These are phyloP conservation scores for Xylariaceae sp. DNA, from an alignment of 2,329 filamentous ascomycete species.

Conservation along the genomic window DNA sequence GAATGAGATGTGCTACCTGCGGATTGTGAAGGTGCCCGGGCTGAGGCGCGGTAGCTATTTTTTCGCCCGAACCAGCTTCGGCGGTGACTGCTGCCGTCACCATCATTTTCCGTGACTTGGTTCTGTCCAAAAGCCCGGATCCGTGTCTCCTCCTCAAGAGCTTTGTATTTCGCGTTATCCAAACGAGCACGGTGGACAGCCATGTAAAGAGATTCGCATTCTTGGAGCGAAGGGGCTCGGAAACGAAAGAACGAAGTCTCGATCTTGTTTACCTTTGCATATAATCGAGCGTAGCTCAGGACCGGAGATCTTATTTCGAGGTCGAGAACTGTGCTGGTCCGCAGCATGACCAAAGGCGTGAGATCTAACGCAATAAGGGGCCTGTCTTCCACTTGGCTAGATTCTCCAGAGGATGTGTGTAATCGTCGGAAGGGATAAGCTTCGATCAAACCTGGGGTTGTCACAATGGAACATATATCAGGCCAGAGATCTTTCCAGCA, in stretches of 20 bases:
- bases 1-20: slow-evolving; percentile 72
- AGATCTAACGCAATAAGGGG: slow-evolving; percentile 78
- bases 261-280: slow-evolving; percentile 71
- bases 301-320: slow-evolving; percentile 92
- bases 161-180: slow-evolving; percentile 88
- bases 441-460: slow-evolving; percentile 66
- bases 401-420: slow-evolving; percentile 45
- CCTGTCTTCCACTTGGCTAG: slow-evolving; percentile 44
- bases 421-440: slow-evolving; percentile 54
- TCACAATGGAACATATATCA: slow-evolving; percentile 60
- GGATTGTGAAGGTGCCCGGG: slow-evolving; percentile 68
- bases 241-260: slow-evolving; percentile 85
- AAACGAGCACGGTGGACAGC: slow-evolving; percentile 89
- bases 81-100: slow-evolving; percentile 53
- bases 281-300: slow-evolving; percentile 58
- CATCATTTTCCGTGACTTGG: slow-evolving; percentile 57
- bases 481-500: slow-evolving; percentile 64
- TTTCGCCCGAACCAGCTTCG: slow-evolving; percentile 67
- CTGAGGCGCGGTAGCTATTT: slow-evolving; percentile 69
- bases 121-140: slow-evolving; percentile 75
- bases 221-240: slow-evolving; percentile 76
- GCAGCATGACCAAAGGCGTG: slow-evolving; percentile 87
- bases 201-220: slow-evolving; percentile 83
- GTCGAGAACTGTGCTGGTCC: slow-evolving; percentile 90
- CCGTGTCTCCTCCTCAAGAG: slow-evolving; percentile 69